These are phyloP conservation scores for Iberis pinnata DNA, from an alignment of 345 rosid genomes.

Conservation along the genomic window DNA sequence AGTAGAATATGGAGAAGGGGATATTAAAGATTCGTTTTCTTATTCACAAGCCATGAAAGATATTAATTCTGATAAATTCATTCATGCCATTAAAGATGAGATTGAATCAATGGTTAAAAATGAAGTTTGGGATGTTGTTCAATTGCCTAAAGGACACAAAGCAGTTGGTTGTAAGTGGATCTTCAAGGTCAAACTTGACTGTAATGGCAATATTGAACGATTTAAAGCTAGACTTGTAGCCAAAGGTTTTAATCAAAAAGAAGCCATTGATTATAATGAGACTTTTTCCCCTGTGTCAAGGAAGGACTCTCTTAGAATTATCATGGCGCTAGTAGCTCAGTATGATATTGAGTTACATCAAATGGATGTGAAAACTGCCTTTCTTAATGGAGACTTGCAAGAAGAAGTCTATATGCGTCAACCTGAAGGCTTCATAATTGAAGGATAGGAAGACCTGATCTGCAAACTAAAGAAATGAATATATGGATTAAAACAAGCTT, in stretches of 20 bases:
- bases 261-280: not conserved
- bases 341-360: slow-evolving; percentile 1
- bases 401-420: not conserved
- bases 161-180: not conserved
- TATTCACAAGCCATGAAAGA: slow-evolving; percentile 9
- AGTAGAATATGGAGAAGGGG: not conserved
- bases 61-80: slow-evolving; percentile 9
- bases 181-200: slow-evolving; percentile 3
- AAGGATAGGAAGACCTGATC: slow-evolving; percentile 2
- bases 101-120: not conserved
- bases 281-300: not conserved
- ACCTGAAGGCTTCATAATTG: slow-evolving; percentile 6
- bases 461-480: slow-evolving; percentile 13
- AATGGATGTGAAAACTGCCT: slow-evolving; percentile 9
- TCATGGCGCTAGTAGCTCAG: not conserved
- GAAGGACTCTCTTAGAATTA: not conserved
- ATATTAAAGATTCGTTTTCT: not conserved
- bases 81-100: not conserved
- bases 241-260: slow-evolving; percentile 1
- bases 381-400: slow-evolving; percentile 1
- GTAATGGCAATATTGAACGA: not conserved
- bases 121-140: not conserved
- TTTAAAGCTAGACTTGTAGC: slow-evolving; percentile 5
- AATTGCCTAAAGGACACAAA: slow-evolving; percentile 2
- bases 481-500: slow-evolving; percentile 10